phyloP scores from a whole-genome alignment of 139 green algal genomes.

The Chlorella sorokiniana region DNA sequence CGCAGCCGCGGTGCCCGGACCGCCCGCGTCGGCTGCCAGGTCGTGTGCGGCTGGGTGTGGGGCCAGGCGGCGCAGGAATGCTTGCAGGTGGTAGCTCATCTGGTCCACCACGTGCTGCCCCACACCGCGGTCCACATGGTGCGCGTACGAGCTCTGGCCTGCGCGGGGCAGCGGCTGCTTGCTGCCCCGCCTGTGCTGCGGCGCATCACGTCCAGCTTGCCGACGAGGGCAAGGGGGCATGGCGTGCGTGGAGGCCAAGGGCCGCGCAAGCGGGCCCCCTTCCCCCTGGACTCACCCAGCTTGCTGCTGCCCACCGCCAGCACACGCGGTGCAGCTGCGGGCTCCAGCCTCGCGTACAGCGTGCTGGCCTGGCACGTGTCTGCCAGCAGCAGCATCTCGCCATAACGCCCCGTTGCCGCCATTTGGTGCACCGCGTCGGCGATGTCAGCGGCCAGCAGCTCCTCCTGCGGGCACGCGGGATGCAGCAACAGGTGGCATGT shows the following conservation, averaged over 20 bases:
- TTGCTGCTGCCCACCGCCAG: conserved; percentile 67
- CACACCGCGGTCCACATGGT: conserved; percentile 18
- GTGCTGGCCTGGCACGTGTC: conserved; percentile 91
- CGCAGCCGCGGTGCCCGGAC: background rate
- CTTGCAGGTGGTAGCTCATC: conserved; percentile 26
- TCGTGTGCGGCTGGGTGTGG: background rate
- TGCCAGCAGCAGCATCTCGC: conserved; percentile 87
- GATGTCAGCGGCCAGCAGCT: conserved; percentile 71
- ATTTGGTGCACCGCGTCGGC: conserved; percentile 58
- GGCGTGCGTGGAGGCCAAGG: background rate
- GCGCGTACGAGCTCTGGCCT: conserved; percentile 50
- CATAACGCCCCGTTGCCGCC: conserved; percentile 66
- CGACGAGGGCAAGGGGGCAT: background rate
- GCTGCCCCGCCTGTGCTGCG: too few relatives aligned
- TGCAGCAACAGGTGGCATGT: background rate
- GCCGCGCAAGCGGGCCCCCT: background rate
- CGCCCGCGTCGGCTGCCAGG: background rate
- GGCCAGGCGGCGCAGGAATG: conserved; percentile 11
- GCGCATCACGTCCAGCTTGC: too few relatives aligned
- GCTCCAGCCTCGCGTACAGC: conserved; percentile 66
- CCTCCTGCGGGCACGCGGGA: conserved; percentile 34
- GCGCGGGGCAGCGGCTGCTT: background rate
- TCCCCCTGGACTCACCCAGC: conserved; percentile 27
- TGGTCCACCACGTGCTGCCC: conserved; percentile 41
- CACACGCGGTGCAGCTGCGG: conserved; percentile 49